These are phyloP conservation scores for Cordyceps tenuipes DNA, from an alignment of 2,329 filamentous ascomycete species.

Conservation along the genomic window DNA sequence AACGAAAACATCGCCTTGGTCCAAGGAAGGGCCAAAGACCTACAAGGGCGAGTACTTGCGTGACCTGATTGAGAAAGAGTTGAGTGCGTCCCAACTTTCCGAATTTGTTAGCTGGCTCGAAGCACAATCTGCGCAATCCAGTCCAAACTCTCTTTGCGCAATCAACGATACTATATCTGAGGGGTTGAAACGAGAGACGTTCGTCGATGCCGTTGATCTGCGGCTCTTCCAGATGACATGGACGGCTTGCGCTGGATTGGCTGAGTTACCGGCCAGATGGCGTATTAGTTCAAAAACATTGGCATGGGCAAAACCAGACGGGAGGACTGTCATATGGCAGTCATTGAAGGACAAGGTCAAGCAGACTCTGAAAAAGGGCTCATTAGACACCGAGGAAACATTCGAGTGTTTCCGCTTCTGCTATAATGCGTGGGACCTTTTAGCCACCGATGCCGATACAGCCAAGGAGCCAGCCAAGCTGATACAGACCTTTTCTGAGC, in stretches of 20 bases:
- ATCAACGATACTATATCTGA: conserved; percentile 35
- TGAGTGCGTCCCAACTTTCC: conserved; percentile 36
- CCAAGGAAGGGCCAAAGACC: conserved; percentile 18
- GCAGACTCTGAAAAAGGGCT: conserved; percentile 25
- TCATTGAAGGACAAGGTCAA: conserved; percentile 24
- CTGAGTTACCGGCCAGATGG: conserved; percentile 30
- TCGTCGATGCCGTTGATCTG: conserved; percentile 32
- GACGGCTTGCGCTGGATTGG: background rate
- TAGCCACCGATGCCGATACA: conserved; percentile 28
- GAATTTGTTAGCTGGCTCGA: conserved; percentile 36
- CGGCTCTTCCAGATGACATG: conserved; percentile 23
- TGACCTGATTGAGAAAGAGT: conserved; percentile 31
- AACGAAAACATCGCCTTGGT: conserved; percentile 25
- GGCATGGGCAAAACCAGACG: conserved; percentile 25
- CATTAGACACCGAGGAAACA: conserved; percentile 26
- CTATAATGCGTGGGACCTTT: conserved; percentile 29
- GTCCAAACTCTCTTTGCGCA: conserved; percentile 29
- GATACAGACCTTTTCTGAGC: conserved; percentile 25
- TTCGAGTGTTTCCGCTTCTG: conserved; percentile 35
- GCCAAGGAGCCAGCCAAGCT: conserved; percentile 23
- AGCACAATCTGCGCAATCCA: conserved; percentile 19
- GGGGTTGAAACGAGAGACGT: conserved; percentile 34
- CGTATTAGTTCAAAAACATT: conserved; percentile 29
- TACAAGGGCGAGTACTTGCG: conserved; percentile 16
- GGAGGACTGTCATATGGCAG: conserved; percentile 26